Conservation (phyloP, 345 rosid species). For the Brassica cretica region DNA sequence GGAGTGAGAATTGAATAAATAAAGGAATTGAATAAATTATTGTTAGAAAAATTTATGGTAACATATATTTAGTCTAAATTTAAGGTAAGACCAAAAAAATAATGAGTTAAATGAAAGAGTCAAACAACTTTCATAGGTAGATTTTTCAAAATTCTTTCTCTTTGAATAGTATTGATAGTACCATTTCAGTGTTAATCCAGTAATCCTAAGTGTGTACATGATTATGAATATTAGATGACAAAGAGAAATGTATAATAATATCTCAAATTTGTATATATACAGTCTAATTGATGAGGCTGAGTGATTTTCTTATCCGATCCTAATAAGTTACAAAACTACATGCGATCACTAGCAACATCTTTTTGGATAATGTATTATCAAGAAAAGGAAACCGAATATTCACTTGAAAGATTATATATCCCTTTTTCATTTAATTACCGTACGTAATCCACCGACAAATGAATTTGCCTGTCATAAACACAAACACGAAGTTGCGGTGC, state of each 20-base stretch:
- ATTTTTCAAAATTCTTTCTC: too few relatives aligned
- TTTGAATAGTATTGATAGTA: background rate
- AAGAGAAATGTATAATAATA: background rate
- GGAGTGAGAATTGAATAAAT: too few relatives aligned
- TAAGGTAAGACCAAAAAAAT: too few relatives aligned
- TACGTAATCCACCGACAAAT: conserved; percentile 37
- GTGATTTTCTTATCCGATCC: background rate
- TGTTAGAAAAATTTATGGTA: too few relatives aligned
- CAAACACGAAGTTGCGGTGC: conserved; percentile 22
- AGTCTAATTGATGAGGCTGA: background rate
- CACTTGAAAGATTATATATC: conserved; percentile 18
- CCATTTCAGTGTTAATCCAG: background rate
- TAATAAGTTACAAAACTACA: background rate
- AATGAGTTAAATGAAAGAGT: too few relatives aligned
- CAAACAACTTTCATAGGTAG: too few relatives aligned
- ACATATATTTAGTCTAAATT: too few relatives aligned
- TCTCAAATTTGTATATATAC: background rate
- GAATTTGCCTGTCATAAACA: conserved; percentile 21
- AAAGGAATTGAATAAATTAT: too few relatives aligned
- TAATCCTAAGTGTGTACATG: too few relatives aligned
- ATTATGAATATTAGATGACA: background rate
- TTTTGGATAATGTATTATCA: background rate
- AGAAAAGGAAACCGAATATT: conserved; percentile 24
- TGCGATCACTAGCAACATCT: background rate
- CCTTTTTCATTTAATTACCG: conserved; percentile 4